Conservation (phyloP, 192 early-diverging fungal species). For the Coemansia erecta region DNA sequence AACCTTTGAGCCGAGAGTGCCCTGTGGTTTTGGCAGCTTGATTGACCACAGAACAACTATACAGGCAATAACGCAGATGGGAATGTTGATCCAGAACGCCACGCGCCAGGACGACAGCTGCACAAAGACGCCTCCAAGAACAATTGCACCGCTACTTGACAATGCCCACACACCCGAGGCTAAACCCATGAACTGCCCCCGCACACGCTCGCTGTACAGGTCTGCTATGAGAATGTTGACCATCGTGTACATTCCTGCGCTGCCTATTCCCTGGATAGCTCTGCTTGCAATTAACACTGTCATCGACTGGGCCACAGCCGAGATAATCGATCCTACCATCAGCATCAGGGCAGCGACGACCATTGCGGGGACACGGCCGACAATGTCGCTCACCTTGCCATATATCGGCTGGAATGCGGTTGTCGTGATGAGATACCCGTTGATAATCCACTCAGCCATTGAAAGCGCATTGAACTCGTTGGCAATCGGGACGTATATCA, state of each 20-base stretch:
- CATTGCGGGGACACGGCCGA: conserved; percentile 60
- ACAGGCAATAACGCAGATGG: conserved; percentile 31
- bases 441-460: conserved; percentile 69
- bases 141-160: conserved; percentile 42
- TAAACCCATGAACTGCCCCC: conserved; percentile 55
- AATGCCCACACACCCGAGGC: conserved; percentile 51
- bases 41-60: conserved; percentile 17
- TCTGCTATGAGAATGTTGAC: conserved; percentile 61
- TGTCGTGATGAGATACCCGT: conserved; percentile 57
- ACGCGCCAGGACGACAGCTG: conserved; percentile 34
- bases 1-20: conserved; percentile 41
- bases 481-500: conserved; percentile 11
- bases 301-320: conserved; percentile 53
- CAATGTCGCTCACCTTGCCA: conserved; percentile 71
- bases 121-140: conserved; percentile 49
- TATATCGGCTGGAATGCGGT: conserved; percentile 75
- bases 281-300: conserved; percentile 59
- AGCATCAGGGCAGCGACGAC: conserved; percentile 50
- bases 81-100: conserved; percentile 56
- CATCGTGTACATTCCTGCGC: conserved; percentile 57
- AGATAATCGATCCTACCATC: conserved; percentile 46
- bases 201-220: conserved; percentile 50
- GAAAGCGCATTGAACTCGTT: conserved; percentile 54
- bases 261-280: conserved; percentile 61
- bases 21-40: conserved; percentile 14